Conservation (phyloP, 1,284 basidiomycete species). For the Sphagnurus paluster region DNA sequence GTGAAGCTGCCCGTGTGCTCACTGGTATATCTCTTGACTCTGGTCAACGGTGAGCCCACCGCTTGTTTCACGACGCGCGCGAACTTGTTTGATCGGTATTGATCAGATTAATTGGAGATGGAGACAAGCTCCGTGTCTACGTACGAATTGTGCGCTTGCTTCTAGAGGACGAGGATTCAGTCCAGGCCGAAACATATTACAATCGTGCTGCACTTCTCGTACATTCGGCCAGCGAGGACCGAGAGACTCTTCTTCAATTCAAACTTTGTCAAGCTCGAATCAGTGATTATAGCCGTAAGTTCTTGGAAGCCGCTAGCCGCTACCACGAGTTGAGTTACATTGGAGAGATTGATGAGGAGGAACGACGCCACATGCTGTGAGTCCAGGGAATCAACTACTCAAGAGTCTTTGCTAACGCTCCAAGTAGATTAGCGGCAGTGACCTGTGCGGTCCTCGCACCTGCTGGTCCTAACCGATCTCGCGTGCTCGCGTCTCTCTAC, state of each 20-base stretch:
- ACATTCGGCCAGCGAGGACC: constrained; percentile 74
- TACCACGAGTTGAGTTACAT: constrained; percentile 95
- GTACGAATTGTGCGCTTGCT: constrained; percentile 93
- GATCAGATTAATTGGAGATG: constrained; percentile 69
- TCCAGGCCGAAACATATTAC: constrained; percentile 94
- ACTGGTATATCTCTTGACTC: constrained; percentile 91
- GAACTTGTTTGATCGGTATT: constrained; percentile 1
- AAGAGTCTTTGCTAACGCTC: constrained; percentile 3
- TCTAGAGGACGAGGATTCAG: constrained; percentile 94
- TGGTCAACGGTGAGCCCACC: constrained; percentile 68
- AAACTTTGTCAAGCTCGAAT: constrained; percentile 92
- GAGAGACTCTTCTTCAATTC: constrained; percentile 77
- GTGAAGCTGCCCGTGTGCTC: constrained; percentile 86
- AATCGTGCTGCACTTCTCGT: constrained; percentile 93
- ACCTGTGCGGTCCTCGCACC: constrained; percentile 97
- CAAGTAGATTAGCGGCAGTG: constrained; percentile 79
- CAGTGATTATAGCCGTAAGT: constrained; percentile 88
- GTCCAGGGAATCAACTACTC: constrained; percentile 27
- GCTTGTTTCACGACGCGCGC: neutral
- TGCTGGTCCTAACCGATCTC: constrained; percentile 92
- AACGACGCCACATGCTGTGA: constrained; percentile 84
- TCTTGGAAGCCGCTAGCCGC: constrained; percentile 91
- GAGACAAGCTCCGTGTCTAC: constrained; percentile 88
- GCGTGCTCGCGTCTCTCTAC: constrained; percentile 89
- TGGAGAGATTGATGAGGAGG: constrained; percentile 86